phyloP scores from a whole-genome alignment of 2,329 filamentous ascomycete genomes.

The Sporothrix dimorphospora region DNA sequence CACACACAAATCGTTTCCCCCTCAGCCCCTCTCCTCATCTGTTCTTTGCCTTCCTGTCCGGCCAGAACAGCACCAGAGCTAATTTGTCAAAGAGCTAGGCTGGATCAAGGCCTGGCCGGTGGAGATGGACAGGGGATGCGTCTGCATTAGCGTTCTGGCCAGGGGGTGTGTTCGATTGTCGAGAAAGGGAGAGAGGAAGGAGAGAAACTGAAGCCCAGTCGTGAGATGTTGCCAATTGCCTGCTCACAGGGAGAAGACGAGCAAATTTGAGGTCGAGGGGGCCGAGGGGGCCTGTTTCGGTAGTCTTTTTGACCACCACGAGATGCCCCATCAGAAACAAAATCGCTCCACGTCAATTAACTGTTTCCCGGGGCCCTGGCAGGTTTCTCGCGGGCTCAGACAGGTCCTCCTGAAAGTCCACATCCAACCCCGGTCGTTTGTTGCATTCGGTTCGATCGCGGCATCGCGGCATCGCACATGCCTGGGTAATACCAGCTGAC shows the following conservation, averaged over 20 bases:
- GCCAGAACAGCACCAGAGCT: not conserved
- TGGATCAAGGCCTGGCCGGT: constrained; percentile 5
- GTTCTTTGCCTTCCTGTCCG: not conserved
- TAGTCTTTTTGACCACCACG: not conserved
- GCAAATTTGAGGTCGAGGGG: not conserved
- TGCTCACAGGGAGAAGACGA: not conserved
- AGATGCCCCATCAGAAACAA: not conserved
- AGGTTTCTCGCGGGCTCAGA: not conserved
- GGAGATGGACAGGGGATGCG: constrained; percentile 11
- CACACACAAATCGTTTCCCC: not conserved
- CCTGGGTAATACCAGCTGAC: not conserved
- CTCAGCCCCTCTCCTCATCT: not conserved
- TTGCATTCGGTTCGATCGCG: not conserved
- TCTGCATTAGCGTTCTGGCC: constrained; percentile 17
- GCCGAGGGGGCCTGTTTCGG: no score
- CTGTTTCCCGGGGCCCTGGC: not conserved
- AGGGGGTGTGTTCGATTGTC: not conserved
- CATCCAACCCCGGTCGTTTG: not conserved
- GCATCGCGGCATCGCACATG: not conserved
- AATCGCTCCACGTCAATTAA: constrained; percentile 1
- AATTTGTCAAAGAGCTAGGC: constrained; percentile 14
- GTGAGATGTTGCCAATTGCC: not conserved
- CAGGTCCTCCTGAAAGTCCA: not conserved
- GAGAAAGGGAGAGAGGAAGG: not conserved
- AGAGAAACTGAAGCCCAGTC: not conserved